Base-by-base conservation (phyloP, 2,329 filamentous ascomycete genomes). In the Aureobasidium pullulans region DNA sequence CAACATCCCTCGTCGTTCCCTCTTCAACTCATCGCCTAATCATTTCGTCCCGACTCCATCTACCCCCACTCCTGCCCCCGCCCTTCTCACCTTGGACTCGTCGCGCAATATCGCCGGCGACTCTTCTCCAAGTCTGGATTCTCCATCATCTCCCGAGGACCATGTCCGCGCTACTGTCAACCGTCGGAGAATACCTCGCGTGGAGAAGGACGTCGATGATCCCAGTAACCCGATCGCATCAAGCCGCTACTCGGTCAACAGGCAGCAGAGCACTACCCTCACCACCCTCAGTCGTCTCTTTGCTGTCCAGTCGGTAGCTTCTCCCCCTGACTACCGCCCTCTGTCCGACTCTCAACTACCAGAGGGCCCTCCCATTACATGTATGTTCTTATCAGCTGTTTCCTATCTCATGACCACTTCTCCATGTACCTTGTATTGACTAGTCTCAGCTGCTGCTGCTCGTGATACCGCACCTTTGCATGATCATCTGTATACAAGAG, bases 401-500 rank as follows among this genome's bases (percentile, higher is more conserved):
- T 8, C 50, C 15, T 23, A 15, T 34, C 50, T 54, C 28, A 46
- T 56, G 52, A 39, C 56, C 31, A 4, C 1, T 5, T 13, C 13
- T 6, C 8, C 11, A 31, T 47, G 53, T 46, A 48, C 44, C 34
- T 36, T 59, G 39, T 52, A 39, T 32, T 59, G 29, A 53, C 54
- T 32, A 47, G 31, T 47, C 15, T 48, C 43, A 57, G 54, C 54
- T 34, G 43, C 13, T 19, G 19, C 29, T 48, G 10, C 43, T 32
- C 42, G 54, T 40, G 65, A 69, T 19, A 62, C 65, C 3, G 65
- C 68, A 16, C 66, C 68, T 13, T 69, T 83, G 7, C 75, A 77
- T 0, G 75, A 78, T 47, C 80, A 83, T 67, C 73, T 83, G 32
- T 80, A 80, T 63, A 77, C 72, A 13, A 74, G 78, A 61, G 80